Conservation (phyloP, 2,329 filamentous ascomycete species). For the Emericellopsis cladophorae region DNA sequence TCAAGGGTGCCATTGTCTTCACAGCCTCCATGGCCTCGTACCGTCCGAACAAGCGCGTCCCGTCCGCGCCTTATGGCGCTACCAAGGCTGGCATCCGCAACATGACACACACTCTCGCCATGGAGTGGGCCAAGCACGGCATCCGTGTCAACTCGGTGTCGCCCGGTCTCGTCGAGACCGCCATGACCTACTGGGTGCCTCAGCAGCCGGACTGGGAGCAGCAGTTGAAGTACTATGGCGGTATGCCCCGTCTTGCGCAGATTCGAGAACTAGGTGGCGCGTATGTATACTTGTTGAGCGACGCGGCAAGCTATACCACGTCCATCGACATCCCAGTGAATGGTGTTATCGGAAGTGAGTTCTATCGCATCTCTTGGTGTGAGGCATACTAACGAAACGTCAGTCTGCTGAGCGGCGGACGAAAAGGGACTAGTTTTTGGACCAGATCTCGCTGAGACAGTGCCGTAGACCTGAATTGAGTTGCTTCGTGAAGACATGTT, state of each 20-base stretch:
- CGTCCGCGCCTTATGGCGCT: conserved; percentile 33
- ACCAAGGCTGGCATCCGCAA: conserved; percentile 29
- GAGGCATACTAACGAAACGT: neutral
- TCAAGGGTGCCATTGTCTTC: conserved; percentile 23
- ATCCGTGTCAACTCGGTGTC: conserved; percentile 33
- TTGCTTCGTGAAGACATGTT: too few species aligned
- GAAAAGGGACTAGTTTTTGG: too few species aligned
- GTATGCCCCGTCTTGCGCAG: conserved; percentile 39
- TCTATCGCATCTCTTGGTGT: neutral
- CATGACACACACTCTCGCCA: conserved; percentile 26
- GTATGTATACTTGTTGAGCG: conserved; percentile 42
- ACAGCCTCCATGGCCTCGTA: conserved; percentile 32
- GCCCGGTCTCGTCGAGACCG: conserved; percentile 28
- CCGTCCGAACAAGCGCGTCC: conserved; percentile 32
- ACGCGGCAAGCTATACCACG: conserved; percentile 32
- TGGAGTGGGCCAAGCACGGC: conserved; percentile 34
- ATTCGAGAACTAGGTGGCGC: conserved; percentile 41
- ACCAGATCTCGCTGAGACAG: too few species aligned
- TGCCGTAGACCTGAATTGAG: too few species aligned
- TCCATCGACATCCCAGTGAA: conserved; percentile 1
- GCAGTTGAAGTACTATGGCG: conserved; percentile 45
- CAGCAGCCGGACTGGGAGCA: conserved; percentile 40
- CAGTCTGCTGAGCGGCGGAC: neutral
- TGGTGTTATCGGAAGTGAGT: conserved; percentile 1
- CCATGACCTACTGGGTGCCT: conserved; percentile 36